A percentile compares a stretch with the other conserved stretches of the same genome.
phyloP scores from a whole-genome alignment of 139 green algal genomes.

The Chlorella sp. region DNA sequence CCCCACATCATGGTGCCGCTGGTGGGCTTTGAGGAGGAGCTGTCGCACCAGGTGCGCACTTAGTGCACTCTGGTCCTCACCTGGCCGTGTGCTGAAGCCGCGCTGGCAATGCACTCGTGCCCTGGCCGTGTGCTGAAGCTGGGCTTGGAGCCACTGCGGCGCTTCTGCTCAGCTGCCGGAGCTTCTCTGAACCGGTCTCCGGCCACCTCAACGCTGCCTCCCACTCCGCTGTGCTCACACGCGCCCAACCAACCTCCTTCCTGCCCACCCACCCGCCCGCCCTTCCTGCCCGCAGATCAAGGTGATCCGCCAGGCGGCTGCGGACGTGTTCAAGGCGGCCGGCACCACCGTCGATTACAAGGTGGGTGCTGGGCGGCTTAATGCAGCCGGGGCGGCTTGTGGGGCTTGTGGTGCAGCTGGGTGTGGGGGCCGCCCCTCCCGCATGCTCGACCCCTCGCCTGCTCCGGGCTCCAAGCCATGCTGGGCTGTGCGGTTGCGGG shows the following conservation, averaged over 20 bases:
- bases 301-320: slow-evolving; percentile 55
- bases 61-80: not conserved
- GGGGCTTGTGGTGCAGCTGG: not conserved
- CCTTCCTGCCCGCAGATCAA: not conserved
- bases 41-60: slow-evolving; percentile 55
- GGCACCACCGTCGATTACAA: slow-evolving; percentile 57
- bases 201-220: not conserved
- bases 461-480: not conserved
- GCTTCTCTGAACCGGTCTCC: not conserved
- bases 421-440: not conserved
- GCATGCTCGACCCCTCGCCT: not conserved
- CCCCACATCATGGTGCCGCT: slow-evolving; percentile 96
- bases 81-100: too few species aligned
- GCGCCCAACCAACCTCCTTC: too few species aligned
- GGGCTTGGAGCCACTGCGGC: not conserved
- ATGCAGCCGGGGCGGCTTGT: too few species aligned
- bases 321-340: slow-evolving; percentile 49
- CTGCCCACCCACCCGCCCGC: not conserved
- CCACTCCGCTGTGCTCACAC: not conserved
- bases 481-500: too few species aligned
- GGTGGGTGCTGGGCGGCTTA: slow-evolving; percentile 26
- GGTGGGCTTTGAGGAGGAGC: slow-evolving; percentile 79
- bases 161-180: not conserved
- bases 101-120: too few species aligned
- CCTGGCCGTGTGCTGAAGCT: not conserved